A percentile compares a stretch with the other conserved stretches of the same genome.
These are phyloP conservation scores for Dactylellina parvicollis DNA, from an alignment of 2,329 filamentous ascomycete species.

Conservation along the genomic window DNA sequence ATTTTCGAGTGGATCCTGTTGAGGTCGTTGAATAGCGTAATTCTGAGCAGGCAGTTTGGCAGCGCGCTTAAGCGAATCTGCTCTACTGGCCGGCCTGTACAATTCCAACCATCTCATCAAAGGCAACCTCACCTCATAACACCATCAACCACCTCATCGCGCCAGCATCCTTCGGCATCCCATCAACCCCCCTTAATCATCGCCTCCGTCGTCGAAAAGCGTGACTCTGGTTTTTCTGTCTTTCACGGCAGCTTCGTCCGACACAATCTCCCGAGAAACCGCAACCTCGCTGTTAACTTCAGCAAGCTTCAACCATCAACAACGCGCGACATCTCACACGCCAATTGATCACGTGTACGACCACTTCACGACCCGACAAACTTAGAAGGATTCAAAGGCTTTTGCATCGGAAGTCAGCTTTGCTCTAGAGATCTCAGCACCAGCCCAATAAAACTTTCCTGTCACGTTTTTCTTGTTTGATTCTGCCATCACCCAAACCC, in stretches of 20 bases:
- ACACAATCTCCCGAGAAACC: not conserved
- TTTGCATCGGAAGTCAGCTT: not conserved
- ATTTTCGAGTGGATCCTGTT: constrained; percentile 1
- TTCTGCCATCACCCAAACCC: constrained; percentile 11
- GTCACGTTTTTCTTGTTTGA: constrained; percentile 23
- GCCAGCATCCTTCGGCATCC: constrained; percentile 4
- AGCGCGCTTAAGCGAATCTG: constrained; percentile 43
- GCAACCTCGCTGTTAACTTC: not conserved
- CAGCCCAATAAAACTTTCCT: constrained; percentile 4
- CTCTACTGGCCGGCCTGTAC: constrained; percentile 14
- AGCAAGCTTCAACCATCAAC: constrained; percentile 3
- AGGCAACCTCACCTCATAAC: constrained; percentile 18
- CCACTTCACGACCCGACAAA: constrained; percentile 4
- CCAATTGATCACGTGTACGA: constrained; percentile 39
- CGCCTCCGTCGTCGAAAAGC: not conserved
- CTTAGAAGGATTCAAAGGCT: not conserved
- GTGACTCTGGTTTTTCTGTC: not conserved
- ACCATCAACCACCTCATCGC: constrained; percentile 10
- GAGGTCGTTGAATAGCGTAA: constrained; percentile 17
- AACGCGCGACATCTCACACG: constrained; percentile 32
- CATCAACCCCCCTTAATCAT: not conserved
- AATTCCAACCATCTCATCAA: constrained; percentile 43
- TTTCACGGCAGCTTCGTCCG: not conserved
- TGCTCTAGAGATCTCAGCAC: constrained; percentile 7
- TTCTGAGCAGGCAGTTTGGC: constrained; percentile 24